Percentiles rank a stretch among this genome's conserved stretches.
Evolutionary conservation across 2,329 filamentous ascomycete species (phyloP).

Genomic region (Paecilomyces formosus): DNA sequence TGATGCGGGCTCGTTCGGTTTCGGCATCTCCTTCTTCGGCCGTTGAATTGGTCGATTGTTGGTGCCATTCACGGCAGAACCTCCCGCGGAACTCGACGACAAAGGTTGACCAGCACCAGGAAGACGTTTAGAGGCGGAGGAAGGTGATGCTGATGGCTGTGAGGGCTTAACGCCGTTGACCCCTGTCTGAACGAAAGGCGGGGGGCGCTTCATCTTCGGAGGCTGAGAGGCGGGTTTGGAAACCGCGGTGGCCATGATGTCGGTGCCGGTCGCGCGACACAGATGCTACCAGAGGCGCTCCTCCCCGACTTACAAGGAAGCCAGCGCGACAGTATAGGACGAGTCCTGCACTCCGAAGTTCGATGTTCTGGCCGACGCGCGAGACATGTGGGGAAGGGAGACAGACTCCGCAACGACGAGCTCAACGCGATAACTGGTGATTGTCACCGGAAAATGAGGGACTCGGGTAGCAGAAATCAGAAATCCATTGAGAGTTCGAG

Average conservation of each 20-base stretch:
- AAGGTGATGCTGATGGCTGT: slow-evolving; percentile 53
- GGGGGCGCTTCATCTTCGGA: slow-evolving; percentile 61
- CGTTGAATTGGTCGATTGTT: slow-evolving; percentile 39
- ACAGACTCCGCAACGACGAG: slow-evolving; percentile 18
- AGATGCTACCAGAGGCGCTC: slow-evolving; percentile 8
- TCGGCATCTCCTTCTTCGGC: slow-evolving; percentile 50
- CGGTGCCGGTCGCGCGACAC: slow-evolving; percentile 13
- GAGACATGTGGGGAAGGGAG: slow-evolving; percentile 39
- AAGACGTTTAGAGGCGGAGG: slow-evolving; percentile 48
- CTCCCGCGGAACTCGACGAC: slow-evolving; percentile 30
- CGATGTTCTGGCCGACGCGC: slow-evolving; percentile 34
- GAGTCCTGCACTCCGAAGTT: slow-evolving; percentile 25
- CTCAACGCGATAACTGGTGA: slow-evolving; percentile 15
- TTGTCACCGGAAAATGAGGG: slow-evolving; percentile 13
- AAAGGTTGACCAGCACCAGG: slow-evolving; percentile 48
- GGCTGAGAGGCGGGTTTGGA: slow-evolving; percentile 37
- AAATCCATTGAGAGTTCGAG: background rate
- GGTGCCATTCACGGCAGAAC: slow-evolving; percentile 38
- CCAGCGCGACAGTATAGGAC: slow-evolving; percentile 17
- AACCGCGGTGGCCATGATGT: slow-evolving; percentile 37
- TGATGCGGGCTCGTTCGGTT: slow-evolving; percentile 23
- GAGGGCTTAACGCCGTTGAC: slow-evolving; percentile 52
- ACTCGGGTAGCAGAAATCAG: slow-evolving; percentile 19
- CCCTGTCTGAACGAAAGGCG: slow-evolving; percentile 56
- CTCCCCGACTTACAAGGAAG: slow-evolving; percentile 18